phyloP scores from a whole-genome alignment of 2,329 filamentous ascomycete species.

The Didymella arachidicola region DNA sequence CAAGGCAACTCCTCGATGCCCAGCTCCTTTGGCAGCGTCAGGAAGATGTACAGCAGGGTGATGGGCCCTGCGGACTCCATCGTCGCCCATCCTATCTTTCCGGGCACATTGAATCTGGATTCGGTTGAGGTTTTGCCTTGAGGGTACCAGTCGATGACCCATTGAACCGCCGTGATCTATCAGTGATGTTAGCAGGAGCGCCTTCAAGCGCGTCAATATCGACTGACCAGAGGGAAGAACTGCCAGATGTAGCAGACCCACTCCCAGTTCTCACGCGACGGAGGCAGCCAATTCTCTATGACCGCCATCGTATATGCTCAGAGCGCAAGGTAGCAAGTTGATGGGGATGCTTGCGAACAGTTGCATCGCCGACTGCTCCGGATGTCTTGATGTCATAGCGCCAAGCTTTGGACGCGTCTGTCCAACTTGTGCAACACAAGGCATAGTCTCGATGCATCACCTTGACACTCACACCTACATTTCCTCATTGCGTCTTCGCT shows the following conservation, averaged over 20 bases:
- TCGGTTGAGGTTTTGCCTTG: constrained; percentile 88
- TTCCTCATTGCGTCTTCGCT: not conserved
- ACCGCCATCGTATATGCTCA: constrained; percentile 48
- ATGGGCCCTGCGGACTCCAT: constrained; percentile 87
- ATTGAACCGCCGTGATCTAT: constrained; percentile 77
- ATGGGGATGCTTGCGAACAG: not conserved
- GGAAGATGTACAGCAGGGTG: constrained; percentile 81
- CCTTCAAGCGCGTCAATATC: not conserved
- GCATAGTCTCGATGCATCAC: not conserved
- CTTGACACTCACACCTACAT: not conserved
- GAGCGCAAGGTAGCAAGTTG: not conserved
- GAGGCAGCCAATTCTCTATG: constrained; percentile 56
- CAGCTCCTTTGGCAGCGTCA: constrained; percentile 66
- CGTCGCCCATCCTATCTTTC: constrained; percentile 82
- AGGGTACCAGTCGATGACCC: constrained; percentile 77
- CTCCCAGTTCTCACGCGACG: constrained; percentile 61
- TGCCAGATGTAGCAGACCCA: constrained; percentile 55
- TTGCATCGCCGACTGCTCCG: constrained; percentile 3
- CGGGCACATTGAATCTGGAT: constrained; percentile 83
- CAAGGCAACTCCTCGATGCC: constrained; percentile 69
- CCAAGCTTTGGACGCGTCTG: constrained; percentile 11
- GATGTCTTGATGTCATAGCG: constrained; percentile 17
- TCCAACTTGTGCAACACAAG: not conserved
- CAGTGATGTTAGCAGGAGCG: not conserved
- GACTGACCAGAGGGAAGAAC: constrained; percentile 59